Base-by-base conservation (phyloP, 495 filamentous ascomycete genomes). In the Hamigera avellanea region DNA sequence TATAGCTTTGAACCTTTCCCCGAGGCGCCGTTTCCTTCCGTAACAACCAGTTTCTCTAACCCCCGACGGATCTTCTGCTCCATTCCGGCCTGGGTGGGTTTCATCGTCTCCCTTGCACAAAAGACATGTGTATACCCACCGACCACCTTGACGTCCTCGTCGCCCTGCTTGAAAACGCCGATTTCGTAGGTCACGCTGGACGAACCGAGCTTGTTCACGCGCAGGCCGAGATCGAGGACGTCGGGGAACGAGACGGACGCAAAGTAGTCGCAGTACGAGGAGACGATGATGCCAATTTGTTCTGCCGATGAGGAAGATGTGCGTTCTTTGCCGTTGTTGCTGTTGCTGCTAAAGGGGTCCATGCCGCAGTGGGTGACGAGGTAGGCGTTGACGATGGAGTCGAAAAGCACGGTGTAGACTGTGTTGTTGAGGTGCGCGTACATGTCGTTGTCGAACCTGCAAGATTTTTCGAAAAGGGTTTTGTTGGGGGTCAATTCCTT, bases 371-470 rank as follows among this genome's bases (percentile, higher is more conserved):
- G 61, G 23, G 79, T 64, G 37, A 93, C 86, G 4, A 98, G 73
- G 54, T 91, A 98, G 29, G 77, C 68, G 62, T 95, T 98, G 48
- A 93, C 78, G 43, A 95, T 76, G 4, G 84, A 86, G 64, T 98
- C 89, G 61, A 78, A 76, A 27, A 91, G 70, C 46, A 78, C 75
- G 41, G 81, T 80, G 61, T 94, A 93, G 26, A 93, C 67, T 32
- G 75, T 78, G 50, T 93, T 91, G 57, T 91, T 93, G 43, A 82
- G 71, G 46, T 93, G 85, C 30, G 79, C 72, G 58, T 95, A 96
- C 83, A 93, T 91, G 62, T 95, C 89, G 50, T 95, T 95, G 57
- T 98, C 91, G 50, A 70, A 77, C 84, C 84, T 88, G n/a, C 13
- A 13, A 32, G 35, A n/a, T n/a, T n/a, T n/a, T n/a, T n/a, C n/a